Evolutionary conservation across 352 stramenopile genomes (phyloP).

Genomic region (Saprolegnia parasitica): DNA sequence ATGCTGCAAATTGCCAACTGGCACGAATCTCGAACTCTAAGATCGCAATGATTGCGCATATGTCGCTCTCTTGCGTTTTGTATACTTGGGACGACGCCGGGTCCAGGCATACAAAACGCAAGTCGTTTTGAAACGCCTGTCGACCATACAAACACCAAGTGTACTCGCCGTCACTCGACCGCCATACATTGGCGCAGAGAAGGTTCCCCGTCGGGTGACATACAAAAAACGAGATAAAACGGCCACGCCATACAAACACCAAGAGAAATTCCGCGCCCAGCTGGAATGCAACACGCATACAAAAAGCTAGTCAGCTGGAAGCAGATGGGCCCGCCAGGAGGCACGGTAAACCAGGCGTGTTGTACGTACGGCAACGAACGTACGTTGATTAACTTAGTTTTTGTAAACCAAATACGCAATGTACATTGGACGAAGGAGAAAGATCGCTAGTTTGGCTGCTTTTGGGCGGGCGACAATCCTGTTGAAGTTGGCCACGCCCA

Average conservation of each 20-base stretch:
- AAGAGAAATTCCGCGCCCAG: neutral
- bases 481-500: too few relatives aligned
- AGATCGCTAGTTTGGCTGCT: too few relatives aligned
- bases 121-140: neutral
- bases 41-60: neutral
- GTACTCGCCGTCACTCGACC: conserved; percentile 4
- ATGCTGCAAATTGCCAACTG: conserved; percentile 35
- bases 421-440: too few relatives aligned
- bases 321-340: neutral
- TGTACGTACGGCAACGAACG: neutral
- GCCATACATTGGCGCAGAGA: conserved; percentile 8
- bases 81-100: neutral
- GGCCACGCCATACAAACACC: neutral
- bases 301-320: neutral
- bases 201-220: conserved; percentile 4
- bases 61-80: neutral
- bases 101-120: neutral
- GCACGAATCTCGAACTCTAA: neutral
- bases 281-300: neutral
- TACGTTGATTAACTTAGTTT: too few relatives aligned
- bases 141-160: conserved; percentile 8
- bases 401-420: too few relatives aligned
- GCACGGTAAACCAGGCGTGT: neutral
- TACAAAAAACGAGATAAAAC: conserved; percentile 14
- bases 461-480: too few relatives aligned